Conservation (phyloP, 495 filamentous ascomycete genomes). For the Neurospora tetraspora region DNA sequence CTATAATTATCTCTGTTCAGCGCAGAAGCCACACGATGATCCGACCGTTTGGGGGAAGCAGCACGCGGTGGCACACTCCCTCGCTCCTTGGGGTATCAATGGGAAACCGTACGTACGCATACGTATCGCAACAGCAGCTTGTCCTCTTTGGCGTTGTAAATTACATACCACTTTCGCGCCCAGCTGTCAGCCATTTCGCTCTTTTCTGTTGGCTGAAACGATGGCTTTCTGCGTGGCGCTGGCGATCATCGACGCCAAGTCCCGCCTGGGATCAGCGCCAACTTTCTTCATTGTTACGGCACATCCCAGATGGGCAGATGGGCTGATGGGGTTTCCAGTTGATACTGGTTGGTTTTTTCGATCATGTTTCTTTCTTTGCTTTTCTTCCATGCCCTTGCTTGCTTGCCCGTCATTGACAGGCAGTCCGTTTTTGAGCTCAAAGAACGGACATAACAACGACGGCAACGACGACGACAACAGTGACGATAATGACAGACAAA, state of each 20-base stretch:
- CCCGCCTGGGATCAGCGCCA: not conserved
- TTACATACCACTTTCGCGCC: not conserved
- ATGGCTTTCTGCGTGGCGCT: conserved; percentile 15
- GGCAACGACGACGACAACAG: not conserved
- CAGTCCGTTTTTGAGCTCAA: not conserved
- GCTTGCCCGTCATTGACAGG: not conserved
- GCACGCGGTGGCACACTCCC: not conserved
- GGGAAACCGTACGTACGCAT: not conserved
- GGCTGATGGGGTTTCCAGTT: not conserved
- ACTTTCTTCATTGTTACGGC: not conserved
- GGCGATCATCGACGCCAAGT: conserved; percentile 16
- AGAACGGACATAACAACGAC: not conserved
- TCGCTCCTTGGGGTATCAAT: not conserved
- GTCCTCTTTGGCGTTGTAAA: not conserved
- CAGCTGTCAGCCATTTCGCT: not conserved
- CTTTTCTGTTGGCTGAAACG: conserved; percentile 7
- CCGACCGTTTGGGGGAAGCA: not conserved
- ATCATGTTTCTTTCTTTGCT: not conserved
- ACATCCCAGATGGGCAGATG: not conserved
- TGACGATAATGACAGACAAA: not conserved
- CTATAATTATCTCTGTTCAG: not conserved
- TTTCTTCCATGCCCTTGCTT: not conserved
- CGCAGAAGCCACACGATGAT: not conserved
- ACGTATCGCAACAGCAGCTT: not conserved
- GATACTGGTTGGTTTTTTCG: not conserved